A percentile compares a stretch with the other conserved stretches of the same genome.
Conservation (phyloP, 2,329 filamentous ascomycete genomes). For the Fusarium sp. region DNA sequence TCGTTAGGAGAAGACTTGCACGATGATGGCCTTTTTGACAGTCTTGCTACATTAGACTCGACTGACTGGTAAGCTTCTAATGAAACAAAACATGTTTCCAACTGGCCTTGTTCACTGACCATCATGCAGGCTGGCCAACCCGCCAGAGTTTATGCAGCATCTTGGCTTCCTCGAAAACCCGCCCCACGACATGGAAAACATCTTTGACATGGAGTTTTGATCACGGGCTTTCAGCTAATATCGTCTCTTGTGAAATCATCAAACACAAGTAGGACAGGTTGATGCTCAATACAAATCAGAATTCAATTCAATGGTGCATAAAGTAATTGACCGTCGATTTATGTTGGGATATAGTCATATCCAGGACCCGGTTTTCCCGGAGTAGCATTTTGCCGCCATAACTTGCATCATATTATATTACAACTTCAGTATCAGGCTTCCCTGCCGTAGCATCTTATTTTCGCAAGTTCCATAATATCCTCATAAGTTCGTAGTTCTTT, state of each 20-base stretch:
- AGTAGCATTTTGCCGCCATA: slow-evolving; percentile 8
- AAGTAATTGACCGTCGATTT: too few relatives aligned
- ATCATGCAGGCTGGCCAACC: neutral
- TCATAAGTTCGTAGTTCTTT: fast-evolving
- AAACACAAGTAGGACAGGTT: too few relatives aligned
- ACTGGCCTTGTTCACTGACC: neutral
- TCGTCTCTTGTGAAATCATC: too few relatives aligned
- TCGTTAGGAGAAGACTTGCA: neutral
- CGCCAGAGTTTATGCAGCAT: slow-evolving; percentile 19
- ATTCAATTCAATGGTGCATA: too few relatives aligned
- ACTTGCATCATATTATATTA: neutral
- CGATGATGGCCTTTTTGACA: slow-evolving; percentile 11
- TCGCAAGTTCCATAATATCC: too few relatives aligned
- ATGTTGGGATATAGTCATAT: too few relatives aligned
- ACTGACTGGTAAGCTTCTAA: neutral
- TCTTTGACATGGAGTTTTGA: too few relatives aligned
- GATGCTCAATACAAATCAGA: too few relatives aligned
- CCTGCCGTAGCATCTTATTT: too few relatives aligned
- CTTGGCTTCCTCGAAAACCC: slow-evolving; percentile 8
- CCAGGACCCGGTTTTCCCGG: neutral
- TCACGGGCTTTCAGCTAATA: too few relatives aligned
- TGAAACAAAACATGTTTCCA: fast-evolving
- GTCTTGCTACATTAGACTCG: slow-evolving; percentile 3
- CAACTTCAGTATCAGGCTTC: too few relatives aligned
- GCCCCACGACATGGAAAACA: neutral